Evolutionary conservation across 345 rosid genomes (phyloP).

Genomic region (Brassica carinata): DNA sequence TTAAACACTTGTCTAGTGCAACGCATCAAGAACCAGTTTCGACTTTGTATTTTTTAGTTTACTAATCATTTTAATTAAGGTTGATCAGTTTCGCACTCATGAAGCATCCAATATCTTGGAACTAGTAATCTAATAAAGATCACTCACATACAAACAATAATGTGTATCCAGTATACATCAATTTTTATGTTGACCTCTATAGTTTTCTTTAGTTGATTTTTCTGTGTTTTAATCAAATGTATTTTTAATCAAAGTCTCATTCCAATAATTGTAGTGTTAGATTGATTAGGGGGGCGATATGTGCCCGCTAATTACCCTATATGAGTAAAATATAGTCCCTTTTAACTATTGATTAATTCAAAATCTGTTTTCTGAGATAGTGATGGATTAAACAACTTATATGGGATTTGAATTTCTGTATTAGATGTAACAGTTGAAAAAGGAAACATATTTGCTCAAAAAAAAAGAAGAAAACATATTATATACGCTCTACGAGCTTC

Average conservation of each 20-base stretch:
- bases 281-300: background rate
- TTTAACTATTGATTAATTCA: background rate
- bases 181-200: background rate
- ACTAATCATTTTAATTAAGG: slow-evolving; percentile 27
- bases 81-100: slow-evolving; percentile 26
- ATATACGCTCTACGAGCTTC: background rate
- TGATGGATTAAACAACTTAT: background rate
- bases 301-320: background rate
- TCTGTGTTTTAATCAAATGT: background rate
- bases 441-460: too few species aligned
- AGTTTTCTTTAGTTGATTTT: background rate
- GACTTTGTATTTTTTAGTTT: slow-evolving; percentile 23
- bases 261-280: background rate
- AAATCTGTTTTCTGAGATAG: background rate
- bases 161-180: background rate
- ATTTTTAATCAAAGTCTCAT: background rate
- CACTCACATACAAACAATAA: background rate
- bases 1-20: slow-evolving; percentile 25
- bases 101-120: slow-evolving; percentile 40
- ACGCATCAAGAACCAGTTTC: slow-evolving; percentile 33
- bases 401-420: too few species aligned
- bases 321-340: background rate
- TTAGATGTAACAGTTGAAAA: too few species aligned
- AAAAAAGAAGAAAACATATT: background rate
- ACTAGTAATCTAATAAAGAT: slow-evolving; percentile 22